phyloP scores from a whole-genome alignment of 371 early-diverging fungal species.

The Mortierella sp. region DNA sequence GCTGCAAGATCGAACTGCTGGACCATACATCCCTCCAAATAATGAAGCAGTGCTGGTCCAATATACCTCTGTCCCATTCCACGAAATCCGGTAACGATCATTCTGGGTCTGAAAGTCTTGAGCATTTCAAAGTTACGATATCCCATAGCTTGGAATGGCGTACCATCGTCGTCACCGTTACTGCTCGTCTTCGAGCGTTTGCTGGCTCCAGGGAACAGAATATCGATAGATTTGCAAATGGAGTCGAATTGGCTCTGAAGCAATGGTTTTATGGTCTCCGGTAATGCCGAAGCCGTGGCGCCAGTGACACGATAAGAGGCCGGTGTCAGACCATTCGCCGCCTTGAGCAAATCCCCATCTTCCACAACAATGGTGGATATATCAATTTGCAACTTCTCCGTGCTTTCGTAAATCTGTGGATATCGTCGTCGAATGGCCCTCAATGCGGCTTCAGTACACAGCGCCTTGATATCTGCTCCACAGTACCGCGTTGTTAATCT shows the following conservation, averaged over 20 bases:
- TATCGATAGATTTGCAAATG: conserved; percentile 22
- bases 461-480: conserved; percentile 72
- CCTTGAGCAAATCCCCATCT: conserved; percentile 61
- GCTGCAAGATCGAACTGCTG: conserved; percentile 58
- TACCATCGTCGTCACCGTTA: conserved; percentile 24
- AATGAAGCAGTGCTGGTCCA: conserved; percentile 60
- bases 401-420: conserved; percentile 71
- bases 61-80: conserved; percentile 64
- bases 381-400: conserved; percentile 59
- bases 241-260: conserved; percentile 28
- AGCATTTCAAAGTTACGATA: conserved; percentile 49
- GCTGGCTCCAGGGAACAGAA: conserved; percentile 18
- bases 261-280: conserved; percentile 52
- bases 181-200: conserved; percentile 14
- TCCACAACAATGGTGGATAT: conserved; percentile 57
- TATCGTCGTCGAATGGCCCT: conserved; percentile 70
- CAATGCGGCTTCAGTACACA: conserved; percentile 84
- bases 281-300: conserved; percentile 57
- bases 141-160: conserved; percentile 41
- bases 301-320: conserved; percentile 58
- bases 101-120: conserved; percentile 59
- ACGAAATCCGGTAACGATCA: conserved; percentile 61
- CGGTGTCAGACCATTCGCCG: conserved; percentile 61
- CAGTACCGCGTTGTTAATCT: conserved; percentile 59
- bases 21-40: conserved; percentile 61